A percentile compares a stretch with the other conserved stretches of the same genome.
phyloP scores from a whole-genome alignment of 371 early-diverging fungal species.

The Mortierella sp. region DNA sequence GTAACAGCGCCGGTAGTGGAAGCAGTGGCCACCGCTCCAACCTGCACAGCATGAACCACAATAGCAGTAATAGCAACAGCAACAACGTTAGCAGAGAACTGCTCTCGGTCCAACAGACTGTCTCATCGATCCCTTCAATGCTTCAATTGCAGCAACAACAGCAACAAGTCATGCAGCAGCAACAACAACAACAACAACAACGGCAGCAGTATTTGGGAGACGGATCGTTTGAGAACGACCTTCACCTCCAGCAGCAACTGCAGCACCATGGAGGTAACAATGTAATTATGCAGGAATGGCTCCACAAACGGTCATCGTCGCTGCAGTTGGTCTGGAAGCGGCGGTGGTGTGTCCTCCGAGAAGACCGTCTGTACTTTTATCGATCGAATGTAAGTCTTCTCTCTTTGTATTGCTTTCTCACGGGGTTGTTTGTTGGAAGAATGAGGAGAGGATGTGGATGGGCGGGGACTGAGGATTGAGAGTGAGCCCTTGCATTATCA shows the following conservation, averaged over 20 bases:
- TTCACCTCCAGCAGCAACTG: background rate
- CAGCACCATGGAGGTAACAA: background rate
- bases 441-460: background rate
- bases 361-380: slow-evolving; percentile 36
- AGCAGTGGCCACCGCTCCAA: background rate
- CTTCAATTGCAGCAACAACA: slow-evolving; percentile 9
- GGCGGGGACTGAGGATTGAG: background rate
- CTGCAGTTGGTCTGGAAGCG: slow-evolving; percentile 55
- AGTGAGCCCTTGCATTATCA: background rate
- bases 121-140: slow-evolving; percentile 19
- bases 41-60: background rate
- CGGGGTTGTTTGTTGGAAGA: background rate
- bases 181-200: slow-evolving; percentile 3
- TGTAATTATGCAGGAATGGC: slow-evolving; percentile 51
- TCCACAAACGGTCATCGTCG: slow-evolving; percentile 49
- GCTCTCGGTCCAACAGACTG: slow-evolving; percentile 14
- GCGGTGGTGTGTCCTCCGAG: slow-evolving; percentile 56
- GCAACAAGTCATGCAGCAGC: slow-evolving; percentile 9
- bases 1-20: background rate
- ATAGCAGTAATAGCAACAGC: background rate
- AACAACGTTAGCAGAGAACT: background rate
- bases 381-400: slow-evolving; percentile 44
- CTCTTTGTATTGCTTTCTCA: background rate
- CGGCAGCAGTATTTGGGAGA: background rate
- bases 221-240: slow-evolving; percentile 9